These are phyloP conservation scores for Podospora sp. DNA, from an alignment of 495 filamentous ascomycete species.

Conservation along the genomic window DNA sequence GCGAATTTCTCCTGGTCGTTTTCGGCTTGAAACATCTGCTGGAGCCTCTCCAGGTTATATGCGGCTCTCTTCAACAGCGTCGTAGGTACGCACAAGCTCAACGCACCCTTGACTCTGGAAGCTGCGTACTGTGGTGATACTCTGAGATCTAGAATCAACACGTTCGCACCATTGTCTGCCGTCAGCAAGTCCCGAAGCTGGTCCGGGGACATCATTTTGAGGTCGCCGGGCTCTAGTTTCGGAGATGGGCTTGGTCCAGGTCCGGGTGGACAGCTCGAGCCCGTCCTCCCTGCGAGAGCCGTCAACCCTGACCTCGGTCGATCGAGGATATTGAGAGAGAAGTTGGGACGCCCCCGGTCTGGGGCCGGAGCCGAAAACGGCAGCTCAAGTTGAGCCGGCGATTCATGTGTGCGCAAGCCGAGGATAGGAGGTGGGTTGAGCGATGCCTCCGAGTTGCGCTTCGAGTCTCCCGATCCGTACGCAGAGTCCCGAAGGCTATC, in stretches of 20 bases:
- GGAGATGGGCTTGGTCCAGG: slow-evolving; percentile 59
- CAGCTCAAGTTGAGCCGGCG: slow-evolving; percentile 40
- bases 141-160: slow-evolving; percentile 84
- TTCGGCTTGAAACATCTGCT: slow-evolving; percentile 81
- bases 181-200: slow-evolving; percentile 70
- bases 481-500: slow-evolving; percentile 48
- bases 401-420: slow-evolving; percentile 40
- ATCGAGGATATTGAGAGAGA: slow-evolving; percentile 45
- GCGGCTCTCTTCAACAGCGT: slow-evolving; percentile 89
- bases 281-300: slow-evolving; percentile 42
- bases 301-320: slow-evolving; percentile 56
- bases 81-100: slow-evolving; percentile 95
- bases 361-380: slow-evolving; percentile 33
- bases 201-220: slow-evolving; percentile 62
- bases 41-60: slow-evolving; percentile 87
- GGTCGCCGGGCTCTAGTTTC: slow-evolving; percentile 47
- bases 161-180: slow-evolving; percentile 51
- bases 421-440: slow-evolving; percentile 40
- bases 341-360: slow-evolving; percentile 32
- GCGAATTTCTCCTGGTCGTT: slow-evolving; percentile 73
- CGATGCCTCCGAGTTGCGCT: slow-evolving; percentile 49
- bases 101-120: slow-evolving; percentile 71
- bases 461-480: slow-evolving; percentile 51
- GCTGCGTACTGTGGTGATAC: slow-evolving; percentile 80
- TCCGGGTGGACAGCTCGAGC: slow-evolving; percentile 30